Conservation (phyloP, 768 basidiomycete species). For the Boletus sensibilis region DNA sequence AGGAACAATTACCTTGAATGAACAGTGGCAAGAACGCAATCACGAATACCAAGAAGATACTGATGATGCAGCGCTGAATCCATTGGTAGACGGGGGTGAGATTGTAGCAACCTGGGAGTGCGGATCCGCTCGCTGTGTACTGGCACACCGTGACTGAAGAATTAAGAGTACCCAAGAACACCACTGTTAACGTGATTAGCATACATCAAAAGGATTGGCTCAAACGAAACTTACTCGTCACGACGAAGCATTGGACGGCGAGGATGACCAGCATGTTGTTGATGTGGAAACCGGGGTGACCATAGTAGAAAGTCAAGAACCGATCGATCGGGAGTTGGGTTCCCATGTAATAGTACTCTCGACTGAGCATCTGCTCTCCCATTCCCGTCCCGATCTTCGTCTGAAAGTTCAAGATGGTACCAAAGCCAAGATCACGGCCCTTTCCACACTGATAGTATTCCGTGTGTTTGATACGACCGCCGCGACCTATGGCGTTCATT, state of each 20-base stretch:
- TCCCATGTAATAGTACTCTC: conserved; percentile 98
- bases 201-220: neutral
- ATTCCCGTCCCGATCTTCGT: conserved; percentile 99
- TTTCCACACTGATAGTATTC: conserved; percentile 99
- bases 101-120: conserved; percentile 92
- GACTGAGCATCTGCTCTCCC: conserved; percentile 99
- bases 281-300: conserved; percentile 99
- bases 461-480: conserved; percentile 96
- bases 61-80: conserved; percentile 96
- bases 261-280: conserved; percentile 99
- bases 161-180: conserved; percentile 92
- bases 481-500: conserved; percentile 97
- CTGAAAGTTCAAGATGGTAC: conserved; percentile 98
- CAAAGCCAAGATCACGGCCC: conserved; percentile 97
- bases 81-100: conserved; percentile 90
- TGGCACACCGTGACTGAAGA: conserved; percentile 75
- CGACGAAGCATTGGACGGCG: conserved; percentile 92
- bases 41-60: conserved; percentile 98
- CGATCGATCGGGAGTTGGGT: conserved; percentile 97
- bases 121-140: conserved; percentile 69
- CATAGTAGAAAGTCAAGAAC: conserved; percentile 99
- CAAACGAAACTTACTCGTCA: conserved; percentile 64
- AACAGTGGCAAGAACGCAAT: conserved; percentile 94
- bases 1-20: conserved; percentile 70
- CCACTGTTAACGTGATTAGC: conserved; percentile 53